These are phyloP conservation scores for Amoeboaphelidium occidentale DNA, from an alignment of 371 early-diverging fungal species.

Conservation along the genomic window DNA sequence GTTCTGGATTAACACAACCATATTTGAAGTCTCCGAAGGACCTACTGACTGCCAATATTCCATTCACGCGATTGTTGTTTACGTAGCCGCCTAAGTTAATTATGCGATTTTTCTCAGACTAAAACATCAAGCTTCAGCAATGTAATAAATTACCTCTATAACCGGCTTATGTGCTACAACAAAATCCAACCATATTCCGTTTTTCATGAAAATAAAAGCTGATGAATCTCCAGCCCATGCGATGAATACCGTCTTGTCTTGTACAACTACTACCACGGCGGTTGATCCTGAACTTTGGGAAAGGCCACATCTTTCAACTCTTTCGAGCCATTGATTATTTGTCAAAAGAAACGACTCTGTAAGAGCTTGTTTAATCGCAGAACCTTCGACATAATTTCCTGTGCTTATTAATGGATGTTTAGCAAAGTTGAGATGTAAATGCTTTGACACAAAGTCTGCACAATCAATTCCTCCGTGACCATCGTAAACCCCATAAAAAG, in stretches of 20 bases:
- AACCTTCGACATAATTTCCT: not conserved
- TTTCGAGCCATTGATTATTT: not conserved
- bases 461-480: not conserved
- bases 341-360: not conserved
- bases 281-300: not conserved
- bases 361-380: too few species aligned
- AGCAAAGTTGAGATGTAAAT: not conserved
- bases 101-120: not conserved
- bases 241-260: not conserved
- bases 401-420: not conserved
- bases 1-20: not conserved
- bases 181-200: not conserved
- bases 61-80: not conserved
- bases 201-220: not conserved
- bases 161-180: not conserved
- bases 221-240: not conserved
- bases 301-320: not conserved
- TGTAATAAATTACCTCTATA: too few species aligned
- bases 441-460: not conserved
- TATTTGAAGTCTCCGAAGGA: not conserved
- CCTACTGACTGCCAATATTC: not conserved
- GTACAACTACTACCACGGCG: not conserved
- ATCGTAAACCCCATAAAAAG: not conserved
- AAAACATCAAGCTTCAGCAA: too few species aligned
- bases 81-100: not conserved